These are phyloP conservation scores for Plantago lanceolata DNA, from an alignment of 305 asterid genomes.

Conservation along the genomic window DNA sequence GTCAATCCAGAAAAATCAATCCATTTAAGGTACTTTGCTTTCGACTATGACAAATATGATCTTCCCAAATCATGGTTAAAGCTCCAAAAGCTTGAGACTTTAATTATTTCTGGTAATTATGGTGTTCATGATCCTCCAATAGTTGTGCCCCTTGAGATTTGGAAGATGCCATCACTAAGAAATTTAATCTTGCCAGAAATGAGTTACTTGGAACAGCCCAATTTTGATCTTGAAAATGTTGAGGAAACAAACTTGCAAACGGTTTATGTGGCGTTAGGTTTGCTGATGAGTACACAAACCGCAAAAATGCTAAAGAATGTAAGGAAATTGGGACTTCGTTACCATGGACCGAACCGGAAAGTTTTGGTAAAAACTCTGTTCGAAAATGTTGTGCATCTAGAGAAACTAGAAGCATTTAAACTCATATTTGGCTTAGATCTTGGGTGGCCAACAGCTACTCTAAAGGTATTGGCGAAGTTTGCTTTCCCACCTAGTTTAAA, in stretches of 20 bases:
- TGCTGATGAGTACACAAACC: background rate
- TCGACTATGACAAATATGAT: too few species aligned
- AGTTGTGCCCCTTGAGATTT: background rate
- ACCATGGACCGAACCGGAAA: background rate
- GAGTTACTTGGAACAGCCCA: background rate
- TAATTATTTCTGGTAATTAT: too few species aligned
- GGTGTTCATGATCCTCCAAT: background rate
- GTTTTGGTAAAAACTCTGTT: background rate
- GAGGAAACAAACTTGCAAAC: background rate
- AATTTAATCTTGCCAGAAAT: background rate
- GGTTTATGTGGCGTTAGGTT: background rate
- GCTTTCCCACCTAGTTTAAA: background rate
- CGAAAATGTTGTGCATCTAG: background rate
- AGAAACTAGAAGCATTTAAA: background rate
- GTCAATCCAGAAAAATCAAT: too few species aligned
- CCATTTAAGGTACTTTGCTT: too few species aligned
- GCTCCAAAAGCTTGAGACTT: too few species aligned
- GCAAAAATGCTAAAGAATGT: background rate
- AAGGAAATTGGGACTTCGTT: background rate
- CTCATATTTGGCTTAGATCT: background rate
- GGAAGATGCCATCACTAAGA: constrained; percentile 2
- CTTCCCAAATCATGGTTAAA: too few species aligned
- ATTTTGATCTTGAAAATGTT: background rate
- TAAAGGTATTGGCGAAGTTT: background rate
- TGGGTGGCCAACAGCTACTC: background rate